A percentile compares a stretch with the other conserved stretches of the same genome.
These are phyloP conservation scores for Nigrospora osmanthi DNA, from an alignment of 2,329 filamentous ascomycete species.

Conservation along the genomic window DNA sequence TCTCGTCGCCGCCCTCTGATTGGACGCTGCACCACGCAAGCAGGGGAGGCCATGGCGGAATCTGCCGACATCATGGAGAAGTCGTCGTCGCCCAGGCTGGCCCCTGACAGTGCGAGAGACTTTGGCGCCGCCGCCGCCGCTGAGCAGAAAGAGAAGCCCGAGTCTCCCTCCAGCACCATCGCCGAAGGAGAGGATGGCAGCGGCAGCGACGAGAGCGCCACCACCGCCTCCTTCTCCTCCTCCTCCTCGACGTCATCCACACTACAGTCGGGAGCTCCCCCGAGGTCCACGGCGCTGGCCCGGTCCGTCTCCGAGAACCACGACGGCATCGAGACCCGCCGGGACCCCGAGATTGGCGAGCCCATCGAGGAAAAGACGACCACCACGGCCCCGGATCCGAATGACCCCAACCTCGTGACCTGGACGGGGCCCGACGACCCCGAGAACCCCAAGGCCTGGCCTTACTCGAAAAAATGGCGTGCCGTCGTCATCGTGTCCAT, in stretches of 20 bases:
- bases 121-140: neutral
- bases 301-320: constrained; percentile 28
- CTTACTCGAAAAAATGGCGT: constrained; percentile 45
- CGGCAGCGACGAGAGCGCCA: neutral
- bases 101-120: neutral
- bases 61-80: neutral
- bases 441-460: constrained; percentile 49
- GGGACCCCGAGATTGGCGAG: constrained; percentile 24
- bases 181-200: neutral
- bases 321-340: constrained; percentile 28
- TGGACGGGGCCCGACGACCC: constrained; percentile 47
- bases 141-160: neutral
- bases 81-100: neutral
- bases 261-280: neutral
- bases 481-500: constrained; percentile 44
- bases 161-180: neutral
- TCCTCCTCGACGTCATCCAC: neutral
- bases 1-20: neutral
- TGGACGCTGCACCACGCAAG: neutral
- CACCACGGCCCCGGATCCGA: constrained; percentile 14
- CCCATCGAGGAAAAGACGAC: constrained; percentile 11
- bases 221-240: neutral
- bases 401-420: constrained; percentile 32
- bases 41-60: neutral
- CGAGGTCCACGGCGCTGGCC: constrained; percentile 13